A percentile compares a stretch with the other conserved stretches of the same genome.
phyloP scores from a whole-genome alignment of 2,329 filamentous ascomycete species.

The Hypoxylon sp. region DNA sequence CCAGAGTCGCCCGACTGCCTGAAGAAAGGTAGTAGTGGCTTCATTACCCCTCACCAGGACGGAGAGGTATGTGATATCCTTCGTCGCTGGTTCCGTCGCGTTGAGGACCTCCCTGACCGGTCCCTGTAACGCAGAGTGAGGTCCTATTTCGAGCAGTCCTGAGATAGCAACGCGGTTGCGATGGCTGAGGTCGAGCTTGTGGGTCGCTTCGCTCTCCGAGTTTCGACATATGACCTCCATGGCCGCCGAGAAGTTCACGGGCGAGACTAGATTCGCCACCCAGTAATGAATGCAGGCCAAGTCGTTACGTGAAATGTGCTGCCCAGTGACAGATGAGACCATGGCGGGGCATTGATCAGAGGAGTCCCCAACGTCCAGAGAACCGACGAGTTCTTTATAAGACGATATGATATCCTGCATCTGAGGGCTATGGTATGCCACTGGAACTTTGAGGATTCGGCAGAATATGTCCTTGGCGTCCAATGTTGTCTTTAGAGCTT shows the following conservation, averaged over 20 bases:
- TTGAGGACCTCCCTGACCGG: neutral
- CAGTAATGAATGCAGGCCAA: neutral
- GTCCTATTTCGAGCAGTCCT: constrained; percentile 3
- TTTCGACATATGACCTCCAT: neutral
- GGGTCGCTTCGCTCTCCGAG: neutral
- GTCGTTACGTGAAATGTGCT: neutral
- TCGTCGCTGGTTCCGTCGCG: neutral
- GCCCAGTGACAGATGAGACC: constrained; percentile 4
- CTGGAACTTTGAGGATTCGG: neutral
- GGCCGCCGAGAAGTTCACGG: neutral
- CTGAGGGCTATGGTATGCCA: neutral
- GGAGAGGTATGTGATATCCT: constrained; percentile 2
- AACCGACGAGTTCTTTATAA: neutral
- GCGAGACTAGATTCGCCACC: constrained; percentile 4
- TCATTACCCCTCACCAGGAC: neutral
- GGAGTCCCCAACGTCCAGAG: neutral
- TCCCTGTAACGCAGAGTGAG: constrained; percentile 7
- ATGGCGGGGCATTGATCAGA: neutral
- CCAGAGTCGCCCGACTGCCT: neutral
- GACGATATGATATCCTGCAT: neutral
- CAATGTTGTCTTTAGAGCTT: neutral
- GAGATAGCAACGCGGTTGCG: neutral
- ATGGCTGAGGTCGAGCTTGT: neutral
- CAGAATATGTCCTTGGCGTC: neutral
- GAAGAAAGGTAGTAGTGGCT: neutral